Evolutionary conservation across 1,284 basidiomycete species (phyloP).

Genomic region (Exobasidium rhododendri): DNA sequence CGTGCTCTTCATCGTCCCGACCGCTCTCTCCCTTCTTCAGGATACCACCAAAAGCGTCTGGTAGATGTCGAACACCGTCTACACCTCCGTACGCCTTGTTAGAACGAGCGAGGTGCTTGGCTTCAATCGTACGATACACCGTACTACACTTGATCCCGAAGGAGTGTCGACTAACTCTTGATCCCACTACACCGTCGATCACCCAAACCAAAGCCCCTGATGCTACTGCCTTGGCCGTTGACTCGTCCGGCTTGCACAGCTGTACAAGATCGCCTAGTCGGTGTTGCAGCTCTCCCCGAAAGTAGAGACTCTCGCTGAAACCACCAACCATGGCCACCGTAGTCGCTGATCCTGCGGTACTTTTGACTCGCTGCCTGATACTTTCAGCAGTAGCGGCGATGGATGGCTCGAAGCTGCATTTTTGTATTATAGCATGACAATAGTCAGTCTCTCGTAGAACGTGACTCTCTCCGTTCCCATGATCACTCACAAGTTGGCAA

Average conservation of each 20-base stretch:
- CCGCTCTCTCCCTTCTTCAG: slow-evolving; percentile 19
- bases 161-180: slow-evolving; percentile 15
- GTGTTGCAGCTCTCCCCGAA: slow-evolving; percentile 17
- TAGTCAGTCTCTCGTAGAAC: not conserved
- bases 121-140: slow-evolving; percentile 11
- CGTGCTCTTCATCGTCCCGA: slow-evolving; percentile 21
- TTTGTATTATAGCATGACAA: no score
- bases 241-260: slow-evolving; percentile 21
- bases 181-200: slow-evolving; percentile 18
- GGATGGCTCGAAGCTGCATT: slow-evolving; percentile 17
- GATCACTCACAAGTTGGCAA: slow-evolving; percentile 16
- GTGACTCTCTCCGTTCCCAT: not conserved
- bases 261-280: slow-evolving; percentile 18
- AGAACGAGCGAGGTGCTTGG: slow-evolving; percentile 11
- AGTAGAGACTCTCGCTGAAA: slow-evolving; percentile 21
- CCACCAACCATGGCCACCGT: slow-evolving; percentile 20
- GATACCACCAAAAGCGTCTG: slow-evolving; percentile 20
- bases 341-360: slow-evolving; percentile 2
- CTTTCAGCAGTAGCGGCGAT: slow-evolving; percentile 17
- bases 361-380: slow-evolving; percentile 14
- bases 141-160: slow-evolving; percentile 20
- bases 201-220: slow-evolving; percentile 20
- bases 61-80: slow-evolving; percentile 18
- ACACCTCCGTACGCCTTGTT: slow-evolving; percentile 18
- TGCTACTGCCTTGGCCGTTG: slow-evolving; percentile 20